Evolutionary conservation across 805 yeast genomes (phyloP), one percentile per base, ranked within the genome.

Genomic region (Metschnikowia colocasiae): DNA sequence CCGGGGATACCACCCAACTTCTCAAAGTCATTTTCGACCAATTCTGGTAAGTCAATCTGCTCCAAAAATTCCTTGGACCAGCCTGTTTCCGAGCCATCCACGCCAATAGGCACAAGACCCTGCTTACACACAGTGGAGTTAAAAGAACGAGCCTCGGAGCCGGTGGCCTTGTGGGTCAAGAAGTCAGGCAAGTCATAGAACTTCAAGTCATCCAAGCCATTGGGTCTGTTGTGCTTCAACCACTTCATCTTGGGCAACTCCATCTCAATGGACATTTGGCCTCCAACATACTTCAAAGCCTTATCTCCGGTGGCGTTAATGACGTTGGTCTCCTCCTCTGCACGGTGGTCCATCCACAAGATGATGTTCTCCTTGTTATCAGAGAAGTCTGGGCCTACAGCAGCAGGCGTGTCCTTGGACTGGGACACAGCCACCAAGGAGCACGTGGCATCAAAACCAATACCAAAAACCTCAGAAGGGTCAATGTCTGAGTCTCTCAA

Each of bases 271-370:
- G 97, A 90, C 97, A 94, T 92, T 59, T 83, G 84, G 16, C 98
- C 98, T 49, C 99, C 99, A 16, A 94, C 98, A 63, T 88, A 94
- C 63, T 87, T 85, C 60, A 94, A 75, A 48, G 87, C 81, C 60
- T 79, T 81, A 61, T 89, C 95, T 30, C 78, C 77, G 0, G 96
- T 85, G 35, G 83, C 80, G 67, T 92, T 92, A 64, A 94, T 90
- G 47, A 73, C 79, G 47, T 80, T 71, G 12, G 97, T 90, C 63
- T 92, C 97, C 6, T 74, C 71, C 13, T 76, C 83, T 0, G 98
- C 97, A 53, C 99, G 79, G 67, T 94, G 99, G 70, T 94, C 99
- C 98, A 94, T 92, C 99, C 99, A 94, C 53, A 94, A 69, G 44
- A 94, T 82, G 59, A 94, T 84, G 66, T 94, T 90, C 62, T 91